phyloP scores from a whole-genome alignment of 192 early-diverging fungal genomes.

The Podila verticillata region DNA sequence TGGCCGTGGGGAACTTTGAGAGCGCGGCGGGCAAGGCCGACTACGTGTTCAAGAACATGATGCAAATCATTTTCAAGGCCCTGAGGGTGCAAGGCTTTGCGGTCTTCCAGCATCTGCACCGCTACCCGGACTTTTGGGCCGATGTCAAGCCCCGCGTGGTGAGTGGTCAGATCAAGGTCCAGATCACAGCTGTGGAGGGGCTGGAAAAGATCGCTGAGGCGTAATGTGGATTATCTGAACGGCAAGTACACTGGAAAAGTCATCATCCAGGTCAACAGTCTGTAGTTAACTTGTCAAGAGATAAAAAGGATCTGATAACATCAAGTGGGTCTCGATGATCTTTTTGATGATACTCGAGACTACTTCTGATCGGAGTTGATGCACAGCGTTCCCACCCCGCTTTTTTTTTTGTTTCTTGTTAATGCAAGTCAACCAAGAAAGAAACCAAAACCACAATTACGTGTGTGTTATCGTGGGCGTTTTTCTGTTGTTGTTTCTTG shows the following conservation, averaged over 20 bases:
- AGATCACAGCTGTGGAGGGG: conserved; percentile 66
- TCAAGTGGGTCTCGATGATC: too few species aligned
- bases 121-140: conserved; percentile 61
- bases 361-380: too few species aligned
- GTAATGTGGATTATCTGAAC: conserved; percentile 60
- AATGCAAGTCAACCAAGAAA: too few species aligned
- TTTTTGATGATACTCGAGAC: too few species aligned
- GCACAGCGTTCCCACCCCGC: too few species aligned
- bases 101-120: conserved; percentile 57
- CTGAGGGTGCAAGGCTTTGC: conserved; percentile 75
- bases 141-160: conserved; percentile 65
- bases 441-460: too few species aligned
- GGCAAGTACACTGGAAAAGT: conserved; percentile 75
- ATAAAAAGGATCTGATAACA: too few species aligned
- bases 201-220: conserved; percentile 68
- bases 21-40: conserved; percentile 66
- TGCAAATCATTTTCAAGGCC: conserved; percentile 62
- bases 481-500: too few species aligned
- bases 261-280: conserved; percentile 53
- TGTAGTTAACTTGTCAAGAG: too few species aligned
- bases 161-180: conserved; percentile 69
- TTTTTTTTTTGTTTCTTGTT: too few species aligned
- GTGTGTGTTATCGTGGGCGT: too few species aligned
- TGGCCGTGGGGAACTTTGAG: conserved; percentile 79
- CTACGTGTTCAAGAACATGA: conserved; percentile 66